Conservation (phyloP, 2,329 filamentous ascomycete genomes). For the Microdochium trichocladiopsis region DNA sequence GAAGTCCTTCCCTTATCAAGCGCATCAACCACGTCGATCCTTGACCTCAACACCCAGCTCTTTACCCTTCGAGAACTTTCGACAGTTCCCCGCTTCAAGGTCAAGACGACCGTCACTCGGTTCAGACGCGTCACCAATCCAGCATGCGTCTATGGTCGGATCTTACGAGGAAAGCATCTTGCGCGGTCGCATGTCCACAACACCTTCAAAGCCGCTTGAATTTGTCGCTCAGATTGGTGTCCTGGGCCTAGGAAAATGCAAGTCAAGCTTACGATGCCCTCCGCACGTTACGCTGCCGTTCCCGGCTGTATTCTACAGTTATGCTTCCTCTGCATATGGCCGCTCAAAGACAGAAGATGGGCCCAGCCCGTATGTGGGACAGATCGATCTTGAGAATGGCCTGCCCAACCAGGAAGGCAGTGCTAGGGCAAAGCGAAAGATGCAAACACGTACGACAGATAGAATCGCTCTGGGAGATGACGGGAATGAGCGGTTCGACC, state of each 20-base stretch:
- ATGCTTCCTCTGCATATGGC: slow-evolving; percentile 60
- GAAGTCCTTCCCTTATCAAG: slow-evolving; percentile 59
- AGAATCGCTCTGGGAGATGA: slow-evolving; percentile 22
- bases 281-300: slow-evolving; percentile 87
- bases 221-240: slow-evolving; percentile 96
- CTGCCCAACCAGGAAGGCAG: slow-evolving; percentile 48
- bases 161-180: slow-evolving; percentile 97
- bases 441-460: slow-evolving; percentile 35
- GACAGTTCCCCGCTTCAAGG: slow-evolving; percentile 44
- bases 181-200: slow-evolving; percentile 92
- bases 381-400: slow-evolving; percentile 83
- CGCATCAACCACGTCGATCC: slow-evolving; percentile 72
- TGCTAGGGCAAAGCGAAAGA: slow-evolving; percentile 38
- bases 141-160: slow-evolving; percentile 92
- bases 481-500: slow-evolving; percentile 9
- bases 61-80: slow-evolving; percentile 30
- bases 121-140: slow-evolving; percentile 68
- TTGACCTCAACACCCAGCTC: slow-evolving; percentile 53
- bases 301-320: slow-evolving; percentile 94
- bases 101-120: slow-evolving; percentile 63
- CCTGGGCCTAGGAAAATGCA: slow-evolving; percentile 82
- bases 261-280: slow-evolving; percentile 75
- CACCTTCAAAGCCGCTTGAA: slow-evolving; percentile 82
- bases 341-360: slow-evolving; percentile 68
- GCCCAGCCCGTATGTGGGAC: slow-evolving; percentile 91